A percentile compares a stretch with the other conserved stretches of the same genome.
Evolutionary conservation across 148 eudicot genomes (phyloP).

Genomic region (Pharnaceum exiguum): DNA sequence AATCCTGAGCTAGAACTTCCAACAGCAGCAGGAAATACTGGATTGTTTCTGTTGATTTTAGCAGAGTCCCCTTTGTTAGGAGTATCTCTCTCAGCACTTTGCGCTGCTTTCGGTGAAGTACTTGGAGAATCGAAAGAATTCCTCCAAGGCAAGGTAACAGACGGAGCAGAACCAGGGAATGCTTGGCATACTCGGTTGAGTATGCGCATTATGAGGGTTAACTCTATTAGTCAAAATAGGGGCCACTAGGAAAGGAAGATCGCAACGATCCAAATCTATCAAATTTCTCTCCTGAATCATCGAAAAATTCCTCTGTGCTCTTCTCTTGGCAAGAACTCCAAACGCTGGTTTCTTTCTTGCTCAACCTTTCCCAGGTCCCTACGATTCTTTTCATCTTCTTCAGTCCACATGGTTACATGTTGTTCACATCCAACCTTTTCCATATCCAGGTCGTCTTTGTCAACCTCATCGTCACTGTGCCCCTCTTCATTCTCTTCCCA

Average conservation of each 20-base stretch:
- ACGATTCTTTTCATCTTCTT: conserved; percentile 61
- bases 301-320: conserved; percentile 34
- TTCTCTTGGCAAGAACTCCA: conserved; percentile 56
- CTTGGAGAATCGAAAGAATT: conserved; percentile 58
- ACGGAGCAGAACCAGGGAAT: conserved; percentile 71
- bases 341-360: conserved; percentile 53
- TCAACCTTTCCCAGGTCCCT: conserved; percentile 46
- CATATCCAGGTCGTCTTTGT: conserved; percentile 15
- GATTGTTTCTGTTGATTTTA: conserved; percentile 5
- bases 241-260: conserved; percentile 35
- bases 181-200: conserved; percentile 22
- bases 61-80: not conserved
- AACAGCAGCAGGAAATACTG: conserved; percentile 1
- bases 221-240: conserved; percentile 38
- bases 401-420: conserved; percentile 57
- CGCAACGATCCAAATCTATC: conserved; percentile 40
- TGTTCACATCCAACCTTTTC: conserved; percentile 23
- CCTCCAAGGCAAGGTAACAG: conserved; percentile 32
- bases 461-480: conserved; percentile 38
- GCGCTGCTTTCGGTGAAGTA: conserved; percentile 32
- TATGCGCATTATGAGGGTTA: conserved; percentile 39
- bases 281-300: conserved; percentile 42
- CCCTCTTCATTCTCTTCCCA: conserved; percentile 23
- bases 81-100: not conserved
- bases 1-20: conserved; percentile 14